Percentiles rank a stretch among this genome's conserved stretches.
Conservation (phyloP, 768 basidiomycete genomes). For the Saitozyma sp. region DNA sequence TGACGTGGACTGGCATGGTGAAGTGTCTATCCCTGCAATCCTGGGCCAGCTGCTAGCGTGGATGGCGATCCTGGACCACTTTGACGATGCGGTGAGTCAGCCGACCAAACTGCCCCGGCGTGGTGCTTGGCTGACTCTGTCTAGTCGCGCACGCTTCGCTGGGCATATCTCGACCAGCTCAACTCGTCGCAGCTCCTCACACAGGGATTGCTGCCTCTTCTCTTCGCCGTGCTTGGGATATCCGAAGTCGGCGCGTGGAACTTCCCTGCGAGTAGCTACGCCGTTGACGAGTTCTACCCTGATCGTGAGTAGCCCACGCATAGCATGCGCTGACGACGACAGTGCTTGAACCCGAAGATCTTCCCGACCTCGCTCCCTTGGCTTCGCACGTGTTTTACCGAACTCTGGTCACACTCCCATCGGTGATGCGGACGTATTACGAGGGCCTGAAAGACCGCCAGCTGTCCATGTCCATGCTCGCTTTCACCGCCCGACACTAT, state of each 20-base stretch:
- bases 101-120: neutral
- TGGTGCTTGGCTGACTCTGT: too few relatives aligned
- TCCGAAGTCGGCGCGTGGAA: slow-evolving; percentile 64
- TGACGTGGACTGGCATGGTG: slow-evolving; percentile 33
- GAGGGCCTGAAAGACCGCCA: slow-evolving; percentile 85
- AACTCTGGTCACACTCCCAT: slow-evolving; percentile 76
- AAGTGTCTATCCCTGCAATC: slow-evolving; percentile 11
- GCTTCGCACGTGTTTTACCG: slow-evolving; percentile 89
- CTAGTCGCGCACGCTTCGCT: slow-evolving; percentile 83
- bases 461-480: slow-evolving; percentile 70
- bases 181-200: slow-evolving; percentile 68
- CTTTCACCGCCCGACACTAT: slow-evolving; percentile 79
- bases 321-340: slow-evolving; percentile 4
- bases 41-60: slow-evolving; percentile 67
- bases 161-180: slow-evolving; percentile 82
- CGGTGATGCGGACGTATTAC: slow-evolving; percentile 81
- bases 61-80: slow-evolving; percentile 86
- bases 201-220: slow-evolving; percentile 66
- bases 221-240: slow-evolving; percentile 68
- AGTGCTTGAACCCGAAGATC: slow-evolving; percentile 47
- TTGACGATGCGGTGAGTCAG: slow-evolving; percentile 73
- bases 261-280: slow-evolving; percentile 82
- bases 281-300: slow-evolving; percentile 77
- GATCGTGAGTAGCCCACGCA: slow-evolving; percentile 49
- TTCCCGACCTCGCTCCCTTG: slow-evolving; percentile 56